phyloP scores from a whole-genome alignment of 1,284 basidiomycete species.

The Pascua guehoae region DNA sequence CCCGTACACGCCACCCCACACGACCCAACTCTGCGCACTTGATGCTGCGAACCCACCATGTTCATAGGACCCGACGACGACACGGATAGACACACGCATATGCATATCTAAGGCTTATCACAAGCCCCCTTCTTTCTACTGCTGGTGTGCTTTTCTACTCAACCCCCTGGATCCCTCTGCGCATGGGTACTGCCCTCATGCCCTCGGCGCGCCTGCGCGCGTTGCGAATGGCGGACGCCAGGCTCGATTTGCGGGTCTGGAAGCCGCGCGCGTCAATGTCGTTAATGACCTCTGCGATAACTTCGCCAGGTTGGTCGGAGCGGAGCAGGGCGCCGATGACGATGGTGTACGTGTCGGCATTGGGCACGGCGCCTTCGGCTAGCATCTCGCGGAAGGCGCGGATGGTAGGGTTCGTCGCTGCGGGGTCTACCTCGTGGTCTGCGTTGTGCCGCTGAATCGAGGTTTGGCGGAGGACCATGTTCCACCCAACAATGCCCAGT shows the following conservation, averaged over 20 bases:
- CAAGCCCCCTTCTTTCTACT: no score
- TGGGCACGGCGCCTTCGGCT: conserved; percentile 54
- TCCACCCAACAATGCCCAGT: conserved; percentile 64
- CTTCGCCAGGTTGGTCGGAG: conserved; percentile 50
- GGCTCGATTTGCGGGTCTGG: conserved; percentile 44
- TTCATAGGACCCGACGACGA: conserved; percentile 2
- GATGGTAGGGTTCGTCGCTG: conserved; percentile 49
- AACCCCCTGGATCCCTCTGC: no score
- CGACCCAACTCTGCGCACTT: no score
- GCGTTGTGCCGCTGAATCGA: no score
- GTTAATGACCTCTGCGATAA: conserved; percentile 58
- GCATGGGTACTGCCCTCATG: no score
- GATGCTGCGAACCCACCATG: background rate
- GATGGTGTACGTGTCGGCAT: conserved; percentile 69
- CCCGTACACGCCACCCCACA: no score
- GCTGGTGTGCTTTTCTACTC: no score
- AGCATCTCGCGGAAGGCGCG: conserved; percentile 65
- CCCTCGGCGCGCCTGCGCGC: conserved; percentile 2
- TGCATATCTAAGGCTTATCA: background rate
- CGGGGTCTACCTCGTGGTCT: conserved; percentile 51
- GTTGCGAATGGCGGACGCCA: conserved; percentile 47
- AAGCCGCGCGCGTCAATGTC: conserved; percentile 57
- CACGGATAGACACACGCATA: background rate
- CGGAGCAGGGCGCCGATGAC: conserved; percentile 61
- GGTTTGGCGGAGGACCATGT: conserved; percentile 61